Percentiles rank a stretch among this genome's conserved stretches.
Evolutionary conservation across 108 stramenopile genomes (phyloP).

Genomic region (Nitzschia sp.): DNA sequence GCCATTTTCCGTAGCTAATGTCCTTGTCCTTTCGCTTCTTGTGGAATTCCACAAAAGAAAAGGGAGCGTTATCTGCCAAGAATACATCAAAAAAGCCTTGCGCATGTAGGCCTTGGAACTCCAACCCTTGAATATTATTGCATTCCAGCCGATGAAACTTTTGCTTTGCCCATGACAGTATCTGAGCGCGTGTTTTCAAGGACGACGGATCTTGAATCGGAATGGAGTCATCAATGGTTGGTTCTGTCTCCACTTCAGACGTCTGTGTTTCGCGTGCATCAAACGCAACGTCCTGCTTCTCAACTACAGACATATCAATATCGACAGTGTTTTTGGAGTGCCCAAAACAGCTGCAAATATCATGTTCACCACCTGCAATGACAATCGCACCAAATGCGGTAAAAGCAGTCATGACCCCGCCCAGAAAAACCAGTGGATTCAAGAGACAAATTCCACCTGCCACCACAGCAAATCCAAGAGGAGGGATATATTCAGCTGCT

Average conservation of each 20-base stretch:
- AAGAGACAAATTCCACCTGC: slow-evolving; percentile 25
- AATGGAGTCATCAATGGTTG: neutral
- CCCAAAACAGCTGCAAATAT: slow-evolving; percentile 8
- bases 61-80: slow-evolving; percentile 77
- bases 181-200: slow-evolving; percentile 12
- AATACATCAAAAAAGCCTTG: slow-evolving; percentile 76
- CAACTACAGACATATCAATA: no score
- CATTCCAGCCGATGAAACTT: slow-evolving; percentile 48
- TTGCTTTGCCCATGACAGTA: slow-evolving; percentile 24
- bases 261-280: slow-evolving; percentile 6
- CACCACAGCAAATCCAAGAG: slow-evolving; percentile 42
- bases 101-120: slow-evolving; percentile 60
- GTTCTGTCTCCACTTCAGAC: slow-evolving; percentile 1
- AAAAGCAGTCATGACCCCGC: slow-evolving; percentile 37
- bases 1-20: slow-evolving; percentile 68
- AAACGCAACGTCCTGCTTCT: neutral
- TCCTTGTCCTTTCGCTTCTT: slow-evolving; percentile 65
- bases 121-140: slow-evolving; percentile 43
- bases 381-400: slow-evolving; percentile 31
- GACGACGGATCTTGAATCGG: neutral
- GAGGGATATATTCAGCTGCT: slow-evolving; percentile 22
- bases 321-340: neutral
- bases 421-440: slow-evolving; percentile 41
- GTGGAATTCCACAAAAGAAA: slow-evolving; percentile 74
- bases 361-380: slow-evolving; percentile 24